Base-by-base conservation (phyloP, 2,329 filamentous ascomycete genomes). In the Fragosphaeria purpurea region DNA sequence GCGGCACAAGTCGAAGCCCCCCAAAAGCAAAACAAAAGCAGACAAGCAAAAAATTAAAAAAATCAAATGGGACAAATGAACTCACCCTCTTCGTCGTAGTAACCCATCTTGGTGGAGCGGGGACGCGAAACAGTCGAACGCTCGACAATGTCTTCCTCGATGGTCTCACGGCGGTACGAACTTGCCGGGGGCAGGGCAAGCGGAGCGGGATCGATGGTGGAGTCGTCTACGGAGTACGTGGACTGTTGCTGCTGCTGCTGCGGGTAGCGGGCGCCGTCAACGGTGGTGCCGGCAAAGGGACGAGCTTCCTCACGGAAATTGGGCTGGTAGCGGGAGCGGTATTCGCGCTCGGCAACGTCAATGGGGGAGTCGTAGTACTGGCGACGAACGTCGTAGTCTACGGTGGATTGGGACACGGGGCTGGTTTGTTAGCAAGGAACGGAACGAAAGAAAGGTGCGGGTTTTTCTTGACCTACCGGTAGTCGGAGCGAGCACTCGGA, bases 111-210 rank as follows among this genome's bases (percentile, higher is more conserved):
- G 70, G 74, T 76, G 68, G 69, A 67, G 62, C 74, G 71, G 53
- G 35, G 7, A 37, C 69, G 65, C 58, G 65, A 68, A 68, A 67
- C 31, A 3, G 37, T 30, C n/a, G 41, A 48, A 13, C 46, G 40
- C 33, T 78, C 82, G 67, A 78, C 79, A 72, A 77, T 86, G 74
- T 77, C 84, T 72, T 78, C 80, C 71, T 68, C 76, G 64, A 85
- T 68, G 57, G 75, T 68, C 63, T 81, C 74, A 63, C 77, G 70
- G 66, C 74, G 70, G 66, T 72, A 72, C 57, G 71, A 67, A 60
- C 42, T 47, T 50, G 32, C 45, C 41, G 50, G 45, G 44, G 76
- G 68, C 61, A 64, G 62, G 50, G 40, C 47, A 44, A 53, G 12
- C 10, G 48, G 70, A 40, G 48, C 37, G 48, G 57, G 78, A 70